Conservation (phyloP, 2,329 filamentous ascomycete species). For the Pseudopithomyces chartarum region DNA sequence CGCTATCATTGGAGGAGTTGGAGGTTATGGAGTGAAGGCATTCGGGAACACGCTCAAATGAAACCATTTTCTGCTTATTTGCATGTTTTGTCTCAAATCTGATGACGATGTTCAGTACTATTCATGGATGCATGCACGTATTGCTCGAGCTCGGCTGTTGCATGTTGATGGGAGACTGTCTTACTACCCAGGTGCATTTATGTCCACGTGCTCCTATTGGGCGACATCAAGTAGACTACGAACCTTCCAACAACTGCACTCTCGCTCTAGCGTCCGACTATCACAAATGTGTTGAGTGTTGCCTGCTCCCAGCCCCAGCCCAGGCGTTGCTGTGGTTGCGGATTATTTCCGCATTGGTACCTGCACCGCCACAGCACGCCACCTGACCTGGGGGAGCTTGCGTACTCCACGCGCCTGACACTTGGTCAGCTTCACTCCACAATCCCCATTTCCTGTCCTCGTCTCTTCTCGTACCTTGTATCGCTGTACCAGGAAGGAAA, state of each 20-base stretch:
- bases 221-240: too few relatives aligned
- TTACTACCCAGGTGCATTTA: too few relatives aligned
- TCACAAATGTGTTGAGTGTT: too few relatives aligned
- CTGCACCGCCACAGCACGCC: conserved; percentile 9
- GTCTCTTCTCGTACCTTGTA: background rate
- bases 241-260: too few relatives aligned
- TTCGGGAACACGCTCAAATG: background rate
- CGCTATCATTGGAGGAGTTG: background rate
- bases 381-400: background rate
- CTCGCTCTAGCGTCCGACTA: background rate
- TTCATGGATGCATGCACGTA: too few relatives aligned
- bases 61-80: background rate
- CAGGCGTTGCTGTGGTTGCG: background rate
- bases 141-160: too few relatives aligned
- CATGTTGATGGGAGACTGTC: too few relatives aligned
- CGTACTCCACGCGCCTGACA: conserved; percentile 4
- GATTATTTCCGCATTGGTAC: conserved; percentile 10
- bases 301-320: too few relatives aligned
- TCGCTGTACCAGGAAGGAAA: background rate
- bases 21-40: background rate
- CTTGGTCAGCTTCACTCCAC: conserved; percentile 3
- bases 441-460: background rate
- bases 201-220: too few relatives aligned
- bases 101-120: background rate
- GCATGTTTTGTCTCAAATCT: background rate